Conservation (phyloP, 805 yeast genomes). For the Candida nemodendra region DNA sequence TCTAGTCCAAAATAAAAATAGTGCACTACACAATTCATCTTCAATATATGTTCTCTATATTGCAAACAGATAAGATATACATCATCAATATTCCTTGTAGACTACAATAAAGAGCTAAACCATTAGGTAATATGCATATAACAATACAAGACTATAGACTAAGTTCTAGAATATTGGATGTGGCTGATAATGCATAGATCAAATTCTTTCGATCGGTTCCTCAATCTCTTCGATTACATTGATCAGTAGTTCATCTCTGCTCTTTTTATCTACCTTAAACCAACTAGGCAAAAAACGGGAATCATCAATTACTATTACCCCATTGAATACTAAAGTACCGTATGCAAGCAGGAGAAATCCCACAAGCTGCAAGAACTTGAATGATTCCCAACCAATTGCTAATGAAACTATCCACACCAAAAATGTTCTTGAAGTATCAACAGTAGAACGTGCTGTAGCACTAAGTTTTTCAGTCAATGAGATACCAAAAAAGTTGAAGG, state of each 20-base stretch:
- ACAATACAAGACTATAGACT: too few relatives aligned
- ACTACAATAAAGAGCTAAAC: too few relatives aligned
- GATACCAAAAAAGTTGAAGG: slow-evolving; percentile 72
- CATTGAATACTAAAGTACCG: slow-evolving; percentile 75
- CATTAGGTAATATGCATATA: too few relatives aligned
- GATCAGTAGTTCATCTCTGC: slow-evolving; percentile 26
- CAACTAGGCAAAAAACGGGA: slow-evolving; percentile 47
- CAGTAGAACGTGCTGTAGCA: slow-evolving; percentile 77
- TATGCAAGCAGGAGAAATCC: slow-evolving; percentile 65
- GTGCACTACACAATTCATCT: too few relatives aligned
- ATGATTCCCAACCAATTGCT: slow-evolving; percentile 71
- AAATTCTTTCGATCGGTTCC: slow-evolving; percentile 41
- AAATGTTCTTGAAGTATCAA: slow-evolving; percentile 74
- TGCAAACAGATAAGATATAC: too few relatives aligned
- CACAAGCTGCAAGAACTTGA: slow-evolving; percentile 55
- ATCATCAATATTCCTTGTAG: too few relatives aligned
- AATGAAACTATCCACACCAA: slow-evolving; percentile 75
- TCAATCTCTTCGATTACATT: slow-evolving; percentile 41
- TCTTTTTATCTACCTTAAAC: slow-evolving; percentile 35
- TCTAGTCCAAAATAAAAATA: too few relatives aligned
- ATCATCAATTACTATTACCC: slow-evolving; percentile 54
- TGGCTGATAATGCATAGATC: background rate
- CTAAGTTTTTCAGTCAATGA: slow-evolving; percentile 62
- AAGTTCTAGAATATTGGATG: background rate
- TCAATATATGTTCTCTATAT: too few relatives aligned